Percentiles rank a stretch among this genome's conserved stretches.
Conservation (phyloP, 805 yeast genomes). For the Candida namnaoensis region DNA sequence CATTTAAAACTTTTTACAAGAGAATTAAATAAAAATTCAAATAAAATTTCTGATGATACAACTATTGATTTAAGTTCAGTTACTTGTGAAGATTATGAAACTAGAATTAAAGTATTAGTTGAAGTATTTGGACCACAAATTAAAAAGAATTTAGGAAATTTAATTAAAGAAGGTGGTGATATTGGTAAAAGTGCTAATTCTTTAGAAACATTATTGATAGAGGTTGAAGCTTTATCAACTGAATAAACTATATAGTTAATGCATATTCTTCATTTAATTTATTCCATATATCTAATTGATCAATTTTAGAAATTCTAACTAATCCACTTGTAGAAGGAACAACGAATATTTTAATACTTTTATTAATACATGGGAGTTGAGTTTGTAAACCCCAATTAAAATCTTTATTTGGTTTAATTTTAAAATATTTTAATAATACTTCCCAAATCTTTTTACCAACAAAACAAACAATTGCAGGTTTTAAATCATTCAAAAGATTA, state of each 20-base stretch:
- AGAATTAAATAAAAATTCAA: slow-evolving; percentile 19
- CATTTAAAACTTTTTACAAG: slow-evolving; percentile 50
- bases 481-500: slow-evolving; percentile 26
- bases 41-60: slow-evolving; percentile 8
- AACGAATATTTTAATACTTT: slow-evolving; percentile 33
- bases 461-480: slow-evolving; percentile 40
- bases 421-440: slow-evolving; percentile 29
- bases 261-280: slow-evolving; percentile 21
- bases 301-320: slow-evolving; percentile 40
- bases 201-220: slow-evolving; percentile 7
- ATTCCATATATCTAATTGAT: slow-evolving; percentile 42
- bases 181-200: slow-evolving; percentile 42
- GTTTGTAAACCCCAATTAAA: slow-evolving; percentile 48
- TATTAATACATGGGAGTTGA: slow-evolving; percentile 5
- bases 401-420: slow-evolving; percentile 19
- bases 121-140: slow-evolving; percentile 46
- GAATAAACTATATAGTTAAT: too few relatives aligned
- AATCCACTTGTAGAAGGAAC: slow-evolving; percentile 71
- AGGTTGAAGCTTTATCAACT: neutral
- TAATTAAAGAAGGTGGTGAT: slow-evolving; percentile 67
- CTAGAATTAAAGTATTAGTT: slow-evolving; percentile 42
- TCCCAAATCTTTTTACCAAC: slow-evolving; percentile 79
- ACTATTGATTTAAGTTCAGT: slow-evolving; percentile 30
- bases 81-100: slow-evolving; percentile 52
- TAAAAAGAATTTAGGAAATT: slow-evolving; percentile 35